Base-by-base conservation (phyloP, 768 basidiomycete species). In the Leccinum aurantiacum region DNA sequence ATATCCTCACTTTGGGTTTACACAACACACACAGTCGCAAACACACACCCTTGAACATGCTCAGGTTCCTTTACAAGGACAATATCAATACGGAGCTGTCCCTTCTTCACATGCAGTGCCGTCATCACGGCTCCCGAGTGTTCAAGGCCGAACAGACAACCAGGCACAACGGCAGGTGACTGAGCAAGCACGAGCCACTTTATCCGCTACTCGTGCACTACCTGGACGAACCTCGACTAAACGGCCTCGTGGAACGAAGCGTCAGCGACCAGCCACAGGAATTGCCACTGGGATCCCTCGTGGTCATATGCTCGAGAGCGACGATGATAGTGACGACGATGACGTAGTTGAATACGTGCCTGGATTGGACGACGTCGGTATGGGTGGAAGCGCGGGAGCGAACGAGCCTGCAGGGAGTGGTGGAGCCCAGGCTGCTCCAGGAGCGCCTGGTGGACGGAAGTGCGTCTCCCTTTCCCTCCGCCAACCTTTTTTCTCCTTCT, bases 311-410 rank as follows among this genome's bases (percentile, higher is more conserved):
- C 52, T 24, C 8, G 63, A 67, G n/a, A 73, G 72, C 22, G 73
- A 73, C 2, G 67, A 68, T 22, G 72, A 74, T 2, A 75, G 70
- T 9, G 72, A 73, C 0, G 72, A 73, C 1, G 72, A 75, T 1
- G 72, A 74, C 2, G 50, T 67, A 22, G 27, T 56, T 22, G 72
- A 73, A 24, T 69, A 63, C 66, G 53, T 61, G 6, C 60, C 57
- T 61, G 67, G 67, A 13, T 25, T 47, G 33, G 57, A 59, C 38
- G 54, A 51, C 3, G 29, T 29, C 29, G 41, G 51, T 41, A 49
- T 19, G 3, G 22, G 52, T 6, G 47, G 49, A 33, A 56, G 29
- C 24, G 44, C 48, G 8, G 54, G 56, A 14, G 41, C 51, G 0
- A 52, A 61, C 4, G 63, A 37, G 5, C 14, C 13, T 3, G 54